Percentiles rank a stretch among this genome's conserved stretches.
phyloP scores from a whole-genome alignment of 257 asterid genomes.

The Apocynum venetum region DNA sequence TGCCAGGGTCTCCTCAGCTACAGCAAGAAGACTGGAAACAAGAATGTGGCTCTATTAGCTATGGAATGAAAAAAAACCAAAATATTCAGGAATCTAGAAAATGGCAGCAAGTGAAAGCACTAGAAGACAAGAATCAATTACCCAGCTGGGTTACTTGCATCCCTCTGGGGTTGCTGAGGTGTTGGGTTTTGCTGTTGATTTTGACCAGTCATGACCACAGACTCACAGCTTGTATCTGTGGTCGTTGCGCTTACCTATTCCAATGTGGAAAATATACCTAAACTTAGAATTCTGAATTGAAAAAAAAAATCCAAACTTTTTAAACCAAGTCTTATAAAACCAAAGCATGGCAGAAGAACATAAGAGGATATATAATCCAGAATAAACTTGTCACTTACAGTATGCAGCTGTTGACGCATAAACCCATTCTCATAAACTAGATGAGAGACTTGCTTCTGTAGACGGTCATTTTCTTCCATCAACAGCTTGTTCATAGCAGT shows the following conservation, averaged over 20 bases:
- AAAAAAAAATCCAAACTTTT: not conserved
- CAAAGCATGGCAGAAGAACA: not conserved
- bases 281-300: not conserved
- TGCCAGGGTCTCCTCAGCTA: conserved; percentile 99
- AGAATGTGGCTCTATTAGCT: not conserved
- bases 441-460: conserved; percentile 86
- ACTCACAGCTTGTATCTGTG: conserved; percentile 93
- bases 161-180: conserved; percentile 79
- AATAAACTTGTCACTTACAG: conserved; percentile 41
- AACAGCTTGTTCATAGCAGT: conserved; percentile 86
- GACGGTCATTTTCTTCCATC: conserved; percentile 96
- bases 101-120: not conserved
- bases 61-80: not conserved
- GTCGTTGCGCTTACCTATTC: conserved; percentile 65
- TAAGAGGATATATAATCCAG: not conserved
- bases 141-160: conserved; percentile 99
- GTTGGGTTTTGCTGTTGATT: conserved; percentile 83
- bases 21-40: conserved; percentile 67
- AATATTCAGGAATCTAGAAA: not conserved
- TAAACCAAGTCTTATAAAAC: not conserved
- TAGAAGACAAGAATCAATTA: conserved; percentile 22
- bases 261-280: not conserved
- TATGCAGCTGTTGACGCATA: conserved; percentile 71
- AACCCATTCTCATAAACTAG: conserved; percentile 84
- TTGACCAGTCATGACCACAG: conserved; percentile 90